Evolutionary conservation across 371 early-diverging fungal genomes (phyloP).

Genomic region (Mucor racemosus): DNA sequence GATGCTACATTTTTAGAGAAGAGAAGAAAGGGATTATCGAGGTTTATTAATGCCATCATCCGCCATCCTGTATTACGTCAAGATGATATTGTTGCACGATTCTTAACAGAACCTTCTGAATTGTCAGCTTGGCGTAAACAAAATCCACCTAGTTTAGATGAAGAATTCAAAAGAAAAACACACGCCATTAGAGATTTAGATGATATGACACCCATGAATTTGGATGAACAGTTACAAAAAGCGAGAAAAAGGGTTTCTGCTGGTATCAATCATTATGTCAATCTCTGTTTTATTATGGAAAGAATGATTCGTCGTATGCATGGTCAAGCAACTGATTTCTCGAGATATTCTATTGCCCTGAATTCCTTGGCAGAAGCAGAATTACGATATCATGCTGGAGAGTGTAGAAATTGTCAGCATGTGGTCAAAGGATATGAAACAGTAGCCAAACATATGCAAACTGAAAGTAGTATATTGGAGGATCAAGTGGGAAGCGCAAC

Average conservation of each 20-base stretch:
- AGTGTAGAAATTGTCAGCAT: slow-evolving; percentile 65
- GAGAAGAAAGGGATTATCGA: slow-evolving; percentile 70
- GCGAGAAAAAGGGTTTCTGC: slow-evolving; percentile 58
- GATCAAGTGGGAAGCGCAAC: slow-evolving; percentile 53
- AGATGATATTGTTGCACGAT: slow-evolving; percentile 67
- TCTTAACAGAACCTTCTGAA: slow-evolving; percentile 72
- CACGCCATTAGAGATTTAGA: slow-evolving; percentile 38
- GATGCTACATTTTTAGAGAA: slow-evolving; percentile 78
- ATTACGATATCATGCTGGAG: slow-evolving; percentile 63
- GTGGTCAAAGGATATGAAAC: slow-evolving; percentile 64
- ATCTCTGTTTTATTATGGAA: slow-evolving; percentile 70
- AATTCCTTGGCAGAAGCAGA: slow-evolving; percentile 66
- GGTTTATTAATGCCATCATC: slow-evolving; percentile 79
- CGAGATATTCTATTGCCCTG: slow-evolving; percentile 58
- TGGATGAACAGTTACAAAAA: slow-evolving; percentile 59
- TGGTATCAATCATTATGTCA: slow-evolving; percentile 63
- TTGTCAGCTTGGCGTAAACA: slow-evolving; percentile 59
- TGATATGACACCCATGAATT: slow-evolving; percentile 44
- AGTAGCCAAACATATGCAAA: slow-evolving; percentile 64
- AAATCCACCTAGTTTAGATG: slow-evolving; percentile 54
- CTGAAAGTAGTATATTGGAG: slow-evolving; percentile 56
- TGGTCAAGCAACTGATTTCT: slow-evolving; percentile 64
- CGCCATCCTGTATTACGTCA: slow-evolving; percentile 76
- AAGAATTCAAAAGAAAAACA: slow-evolving; percentile 53
- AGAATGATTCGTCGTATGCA: slow-evolving; percentile 68